Evolutionary conservation across 2,329 filamentous ascomycete genomes (phyloP).

Genomic region (Lasiodiplodia citricola): DNA sequence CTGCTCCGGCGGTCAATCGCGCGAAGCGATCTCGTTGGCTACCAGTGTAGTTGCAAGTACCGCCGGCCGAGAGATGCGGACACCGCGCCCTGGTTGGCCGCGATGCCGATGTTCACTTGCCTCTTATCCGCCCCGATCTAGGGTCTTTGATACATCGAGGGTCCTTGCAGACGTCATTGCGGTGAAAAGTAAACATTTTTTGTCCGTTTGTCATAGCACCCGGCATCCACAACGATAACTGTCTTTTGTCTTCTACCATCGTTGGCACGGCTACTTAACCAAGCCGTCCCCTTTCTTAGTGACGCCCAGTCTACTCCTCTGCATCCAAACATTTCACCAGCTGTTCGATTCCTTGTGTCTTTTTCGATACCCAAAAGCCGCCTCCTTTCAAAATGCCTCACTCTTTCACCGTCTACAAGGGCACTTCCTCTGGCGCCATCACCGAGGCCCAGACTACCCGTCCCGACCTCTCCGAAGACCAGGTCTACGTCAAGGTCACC

Average conservation of each 20-base stretch:
- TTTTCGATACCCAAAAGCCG: background rate
- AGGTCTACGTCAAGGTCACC: constrained; percentile 68
- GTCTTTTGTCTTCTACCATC: constrained; percentile 15
- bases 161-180: constrained; percentile 18
- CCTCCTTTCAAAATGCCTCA: constrained; percentile 37
- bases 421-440: constrained; percentile 63
- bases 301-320: background rate
- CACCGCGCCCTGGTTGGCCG: background rate
- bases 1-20: constrained; percentile 6
- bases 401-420: constrained; percentile 68
- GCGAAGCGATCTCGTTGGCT: background rate
- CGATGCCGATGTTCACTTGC: background rate
- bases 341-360: background rate
- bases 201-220: constrained; percentile 22
- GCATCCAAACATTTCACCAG: background rate
- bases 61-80: background rate
- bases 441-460: constrained; percentile 55
- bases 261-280: constrained; percentile 7
- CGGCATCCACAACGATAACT: background rate
- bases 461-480: constrained; percentile 54
- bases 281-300: background rate
- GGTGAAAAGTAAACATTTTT: constrained; percentile 16
- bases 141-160: constrained; percentile 12
- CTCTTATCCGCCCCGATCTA: constrained; percentile 2
- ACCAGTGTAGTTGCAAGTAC: background rate